Evolutionary conservation across 768 basidiomycete genomes (phyloP), one percentile per base, ranked within the genome.

Genomic region (Pulveroboletus sp.): DNA sequence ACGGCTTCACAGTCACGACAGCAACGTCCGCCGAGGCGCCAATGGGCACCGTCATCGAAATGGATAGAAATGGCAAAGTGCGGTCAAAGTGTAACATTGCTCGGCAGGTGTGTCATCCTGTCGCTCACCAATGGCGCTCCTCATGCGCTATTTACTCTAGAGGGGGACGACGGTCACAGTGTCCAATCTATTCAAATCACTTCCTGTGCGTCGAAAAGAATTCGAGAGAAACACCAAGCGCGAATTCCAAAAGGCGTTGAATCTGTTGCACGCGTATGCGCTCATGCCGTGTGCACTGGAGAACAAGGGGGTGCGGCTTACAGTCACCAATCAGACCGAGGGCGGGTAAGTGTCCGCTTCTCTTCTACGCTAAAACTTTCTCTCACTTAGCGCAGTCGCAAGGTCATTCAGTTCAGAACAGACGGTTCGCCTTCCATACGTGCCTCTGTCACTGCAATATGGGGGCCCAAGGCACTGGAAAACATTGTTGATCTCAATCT

Each of bases 201-300:
- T 97, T 0, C 92, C 97, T 1, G 97, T 99, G 6, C 80, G 95
- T 5, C 76, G 92, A 6, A 94, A 94, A 65, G 97, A 98, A 58
- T 78, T 97, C 27, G 85, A 92, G 61, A 74, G 90, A 45, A 94
- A 95, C 56, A 74, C 77, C 1, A 97, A 95, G 64, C 81, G 93
- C 35, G 95, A 98, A 58, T 94, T 88, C 59, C 81, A 72, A 5
- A 97, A 97, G 60, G 87, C 89, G 2, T 63, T 97, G n/a, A 72
- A 78, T 6, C 71, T 97, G 14, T 68, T 98, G 35, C 82, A 85
- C 39, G 92, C 90, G 0, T 99, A 98, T 67, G 94, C 94, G 0
- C 73, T 99, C 5, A 85, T 90, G 0, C 91, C 90, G 0, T 92
- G 90, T 46, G 70, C 77, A 13, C 59, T 67, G 36, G 73, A 74